A percentile compares a stretch with the other conserved stretches of the same genome.
These are phyloP conservation scores for Vitis hybrid DNA, from an alignment of 177 flowering plant genomes.

Conservation along the genomic window DNA sequence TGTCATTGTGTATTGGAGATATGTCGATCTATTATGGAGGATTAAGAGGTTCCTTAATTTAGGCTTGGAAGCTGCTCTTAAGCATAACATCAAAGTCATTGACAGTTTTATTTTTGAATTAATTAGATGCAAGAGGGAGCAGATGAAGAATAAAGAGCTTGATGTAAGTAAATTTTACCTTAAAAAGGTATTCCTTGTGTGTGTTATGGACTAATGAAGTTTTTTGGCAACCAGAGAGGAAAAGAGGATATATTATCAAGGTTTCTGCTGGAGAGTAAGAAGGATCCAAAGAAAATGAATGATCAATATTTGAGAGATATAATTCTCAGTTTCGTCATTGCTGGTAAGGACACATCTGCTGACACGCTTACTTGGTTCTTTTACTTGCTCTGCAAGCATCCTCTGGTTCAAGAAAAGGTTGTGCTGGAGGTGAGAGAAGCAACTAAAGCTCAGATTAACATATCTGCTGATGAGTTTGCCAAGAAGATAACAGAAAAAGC, in stretches of 20 bases:
- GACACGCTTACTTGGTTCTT: conserved; percentile 49
- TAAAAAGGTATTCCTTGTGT: neutral
- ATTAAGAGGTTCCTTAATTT: conserved; percentile 21
- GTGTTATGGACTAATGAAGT: neutral
- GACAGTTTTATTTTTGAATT: conserved; percentile 19
- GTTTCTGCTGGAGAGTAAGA: conserved; percentile 33
- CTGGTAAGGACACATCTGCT: conserved; percentile 48
- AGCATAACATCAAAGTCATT: conserved; percentile 18
- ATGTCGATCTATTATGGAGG: conserved; percentile 28
- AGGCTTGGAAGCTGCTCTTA: conserved; percentile 23
- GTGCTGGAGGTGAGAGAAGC: conserved; percentile 31
- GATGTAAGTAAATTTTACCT: neutral
- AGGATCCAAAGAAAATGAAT: conserved; percentile 32
- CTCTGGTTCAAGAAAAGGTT: conserved; percentile 42
- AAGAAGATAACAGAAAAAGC: conserved; percentile 36
- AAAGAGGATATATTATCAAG: conserved; percentile 41
- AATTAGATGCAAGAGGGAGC: conserved; percentile 10
- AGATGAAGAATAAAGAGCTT: neutral
- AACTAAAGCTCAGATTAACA: conserved; percentile 2
- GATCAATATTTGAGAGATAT: conserved; percentile 47
- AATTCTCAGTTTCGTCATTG: conserved; percentile 38
- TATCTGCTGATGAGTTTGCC: conserved; percentile 17
- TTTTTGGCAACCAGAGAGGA: neutral
- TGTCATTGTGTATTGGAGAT: conserved; percentile 9
- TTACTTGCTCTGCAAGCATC: conserved; percentile 50